Percentiles rank a stretch among this genome's conserved stretches.
Conservation (phyloP, 257 asterid genomes). For the Apocynum venetum region DNA sequence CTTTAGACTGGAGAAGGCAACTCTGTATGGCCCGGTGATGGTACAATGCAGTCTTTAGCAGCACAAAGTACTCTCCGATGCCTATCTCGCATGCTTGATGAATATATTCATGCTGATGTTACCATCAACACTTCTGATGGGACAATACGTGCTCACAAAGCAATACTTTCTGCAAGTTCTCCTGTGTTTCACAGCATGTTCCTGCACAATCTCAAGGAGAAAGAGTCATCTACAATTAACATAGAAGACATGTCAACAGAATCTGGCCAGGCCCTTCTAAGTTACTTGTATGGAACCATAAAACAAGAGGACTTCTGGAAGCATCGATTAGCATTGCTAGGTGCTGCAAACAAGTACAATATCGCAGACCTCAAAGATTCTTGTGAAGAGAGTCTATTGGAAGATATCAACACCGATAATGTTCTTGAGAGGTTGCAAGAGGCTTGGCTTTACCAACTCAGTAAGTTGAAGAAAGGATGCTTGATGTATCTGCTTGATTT, state of each 20-base stretch:
- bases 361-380: slow-evolving; percentile 74
- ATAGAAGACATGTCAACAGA: slow-evolving; percentile 83
- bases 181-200: slow-evolving; percentile 93
- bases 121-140: slow-evolving; percentile 81
- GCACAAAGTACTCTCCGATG: slow-evolving; percentile 61
- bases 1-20: slow-evolving; percentile 67
- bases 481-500: slow-evolving; percentile 80
- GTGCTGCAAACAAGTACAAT: slow-evolving; percentile 87
- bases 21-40: slow-evolving; percentile 69
- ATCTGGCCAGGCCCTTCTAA: slow-evolving; percentile 75
- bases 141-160: slow-evolving; percentile 62
- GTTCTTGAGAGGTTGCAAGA: slow-evolving; percentile 93
- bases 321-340: slow-evolving; percentile 73
- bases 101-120: slow-evolving; percentile 69
- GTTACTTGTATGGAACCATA: slow-evolving; percentile 77
- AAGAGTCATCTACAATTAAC: slow-evolving; percentile 68
- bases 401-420: slow-evolving; percentile 74
- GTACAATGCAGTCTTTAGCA: slow-evolving; percentile 43
- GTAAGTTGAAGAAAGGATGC: slow-evolving; percentile 79
- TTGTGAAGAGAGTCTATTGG: slow-evolving; percentile 84
- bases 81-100: slow-evolving; percentile 81
- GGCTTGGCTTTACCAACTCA: slow-evolving; percentile 90
- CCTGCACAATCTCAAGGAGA: slow-evolving; percentile 80
- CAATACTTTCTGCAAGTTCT: slow-evolving; percentile 82
- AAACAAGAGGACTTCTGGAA: slow-evolving; percentile 86